Conservation (phyloP, 1,284 basidiomycete species). For the Cutaneotrichosporon cutaneum region DNA sequence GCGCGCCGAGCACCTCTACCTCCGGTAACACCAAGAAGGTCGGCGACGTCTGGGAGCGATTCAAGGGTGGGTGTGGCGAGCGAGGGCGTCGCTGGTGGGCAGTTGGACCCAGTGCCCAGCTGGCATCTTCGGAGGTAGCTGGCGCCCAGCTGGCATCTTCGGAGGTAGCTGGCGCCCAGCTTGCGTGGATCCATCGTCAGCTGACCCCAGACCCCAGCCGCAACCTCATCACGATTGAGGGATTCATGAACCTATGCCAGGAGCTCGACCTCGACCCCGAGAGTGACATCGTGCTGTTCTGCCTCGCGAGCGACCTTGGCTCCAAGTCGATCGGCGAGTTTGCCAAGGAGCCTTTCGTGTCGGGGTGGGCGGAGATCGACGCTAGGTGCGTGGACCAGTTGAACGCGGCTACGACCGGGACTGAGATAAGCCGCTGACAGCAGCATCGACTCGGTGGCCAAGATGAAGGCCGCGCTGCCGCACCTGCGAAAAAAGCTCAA, state of each 20-base stretch:
- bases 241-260: conserved; percentile 48
- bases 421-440: conserved; percentile 13
- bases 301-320: conserved; percentile 51
- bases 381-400: conserved; percentile 31
- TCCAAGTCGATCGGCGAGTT: conserved; percentile 66
- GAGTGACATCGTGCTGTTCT: conserved; percentile 52
- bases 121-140: conserved; percentile 11
- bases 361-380: conserved; percentile 68
- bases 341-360: conserved; percentile 70
- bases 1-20: conserved; percentile 1
- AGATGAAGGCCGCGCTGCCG: conserved; percentile 64
- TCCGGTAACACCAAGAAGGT: conserved; percentile 44
- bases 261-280: conserved; percentile 51
- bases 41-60: conserved; percentile 51
- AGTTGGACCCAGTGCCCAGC: background rate
- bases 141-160: conserved; percentile 13
- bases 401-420: background rate
- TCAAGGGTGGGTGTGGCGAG: conserved; percentile 40
- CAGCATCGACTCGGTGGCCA: conserved; percentile 69
- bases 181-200: too few species aligned
- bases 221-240: conserved; percentile 52
- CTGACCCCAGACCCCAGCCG: conserved; percentile 32
- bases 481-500: conserved; percentile 65
- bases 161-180: too few species aligned
- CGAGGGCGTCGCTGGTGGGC: background rate